These are phyloP conservation scores for Aspergillus proliferans DNA, from an alignment of 2,329 filamentous ascomycete genomes.

Conservation along the genomic window DNA sequence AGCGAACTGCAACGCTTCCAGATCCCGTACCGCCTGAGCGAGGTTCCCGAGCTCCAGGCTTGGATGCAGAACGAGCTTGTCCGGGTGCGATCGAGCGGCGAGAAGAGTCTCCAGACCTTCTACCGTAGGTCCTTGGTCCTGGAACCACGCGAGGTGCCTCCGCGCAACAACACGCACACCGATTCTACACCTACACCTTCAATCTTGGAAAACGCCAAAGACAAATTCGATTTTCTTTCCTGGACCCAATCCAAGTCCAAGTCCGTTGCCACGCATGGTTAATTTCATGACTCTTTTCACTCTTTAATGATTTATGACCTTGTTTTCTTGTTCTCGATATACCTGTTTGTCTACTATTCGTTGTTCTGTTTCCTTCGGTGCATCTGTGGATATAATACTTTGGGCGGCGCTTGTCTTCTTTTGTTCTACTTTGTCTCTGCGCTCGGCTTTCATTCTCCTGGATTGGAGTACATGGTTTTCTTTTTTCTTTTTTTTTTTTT, in stretches of 20 bases:
- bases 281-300: constrained; percentile 4
- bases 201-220: constrained; percentile 37
- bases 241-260: constrained; percentile 45
- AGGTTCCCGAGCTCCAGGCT: constrained; percentile 82
- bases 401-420: constrained; percentile 7
- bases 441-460: not conserved
- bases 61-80: constrained; percentile 82
- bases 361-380: not conserved
- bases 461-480: not conserved
- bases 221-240: constrained; percentile 48
- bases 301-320: constrained; percentile 16
- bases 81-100: constrained; percentile 61
- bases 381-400: constrained; percentile 3
- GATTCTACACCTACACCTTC: constrained; percentile 23
- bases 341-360: constrained; percentile 1
- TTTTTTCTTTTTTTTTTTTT: not conserved
- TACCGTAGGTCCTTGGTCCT: constrained; percentile 80
- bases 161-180: constrained; percentile 15
- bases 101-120: constrained; percentile 58
- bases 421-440: constrained; percentile 1
- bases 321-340: constrained; percentile 2
- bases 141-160: constrained; percentile 54
- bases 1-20: constrained; percentile 94
- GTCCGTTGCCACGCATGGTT: constrained; percentile 31
- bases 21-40: constrained; percentile 76